Conservation (phyloP, 305 asterid genomes). For the Fraxinus paxiana region DNA sequence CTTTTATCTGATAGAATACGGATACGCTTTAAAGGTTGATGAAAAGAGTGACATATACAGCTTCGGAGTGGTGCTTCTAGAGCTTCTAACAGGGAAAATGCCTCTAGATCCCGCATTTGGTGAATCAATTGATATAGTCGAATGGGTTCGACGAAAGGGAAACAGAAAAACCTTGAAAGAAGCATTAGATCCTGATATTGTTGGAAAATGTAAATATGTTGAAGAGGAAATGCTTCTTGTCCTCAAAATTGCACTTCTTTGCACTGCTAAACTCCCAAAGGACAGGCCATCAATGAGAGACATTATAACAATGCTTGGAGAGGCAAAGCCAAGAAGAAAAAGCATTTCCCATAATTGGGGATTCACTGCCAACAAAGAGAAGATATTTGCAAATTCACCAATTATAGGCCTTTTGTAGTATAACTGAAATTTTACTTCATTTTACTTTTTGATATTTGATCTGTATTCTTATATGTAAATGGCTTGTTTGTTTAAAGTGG, state of each 20-base stretch:
- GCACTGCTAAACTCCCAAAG: conserved; percentile 72
- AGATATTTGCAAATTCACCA: conserved; percentile 71
- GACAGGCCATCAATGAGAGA: conserved; percentile 85
- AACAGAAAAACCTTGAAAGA: conserved; percentile 31
- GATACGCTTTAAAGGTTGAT: conserved; percentile 71
- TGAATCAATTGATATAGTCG: conserved; percentile 58
- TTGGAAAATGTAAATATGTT: conserved; percentile 57
- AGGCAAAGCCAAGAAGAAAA: conserved; percentile 82
- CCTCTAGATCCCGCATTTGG: conserved; percentile 65
- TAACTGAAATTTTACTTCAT: conserved; percentile 14
- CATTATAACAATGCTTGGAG: conserved; percentile 68
- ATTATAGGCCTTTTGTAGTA: conserved; percentile 61
- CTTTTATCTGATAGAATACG: conserved; percentile 48
- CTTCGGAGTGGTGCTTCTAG: conserved; percentile 73
- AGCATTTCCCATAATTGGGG: conserved; percentile 65
- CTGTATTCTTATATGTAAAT: conserved; percentile 5
- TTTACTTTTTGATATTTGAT: conserved; percentile 25
- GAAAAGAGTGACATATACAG: conserved; percentile 84
- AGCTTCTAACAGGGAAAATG: conserved; percentile 61
- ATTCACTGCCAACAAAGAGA: conserved; percentile 50
- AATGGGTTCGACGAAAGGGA: conserved; percentile 54
- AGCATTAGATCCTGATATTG: conserved; percentile 52
- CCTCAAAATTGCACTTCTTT: conserved; percentile 64
- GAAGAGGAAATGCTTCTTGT: conserved; percentile 79
- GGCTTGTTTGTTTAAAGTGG: background rate